These are phyloP conservation scores for Odontarrhena argentea DNA, from an alignment of 345 rosid species.

Conservation along the genomic window DNA sequence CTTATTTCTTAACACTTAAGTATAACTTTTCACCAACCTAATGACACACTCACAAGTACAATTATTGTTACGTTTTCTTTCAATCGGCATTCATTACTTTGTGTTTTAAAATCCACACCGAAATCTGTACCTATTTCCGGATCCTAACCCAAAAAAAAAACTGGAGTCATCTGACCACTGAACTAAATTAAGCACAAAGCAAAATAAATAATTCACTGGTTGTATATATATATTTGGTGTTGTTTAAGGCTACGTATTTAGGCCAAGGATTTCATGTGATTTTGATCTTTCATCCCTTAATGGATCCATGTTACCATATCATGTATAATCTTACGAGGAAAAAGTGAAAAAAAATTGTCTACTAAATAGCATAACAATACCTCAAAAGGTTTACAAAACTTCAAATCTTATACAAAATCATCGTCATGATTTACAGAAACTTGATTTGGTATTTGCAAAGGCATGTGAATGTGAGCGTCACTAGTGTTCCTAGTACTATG, in stretches of 20 bases:
- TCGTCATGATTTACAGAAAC: constrained; percentile 46
- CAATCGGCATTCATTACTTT: constrained; percentile 6
- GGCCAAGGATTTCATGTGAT: too few relatives aligned
- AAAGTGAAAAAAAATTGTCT: background rate
- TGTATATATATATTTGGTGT: background rate
- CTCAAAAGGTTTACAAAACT: constrained; percentile 1
- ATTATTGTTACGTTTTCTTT: constrained; percentile 2
- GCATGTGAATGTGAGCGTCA: constrained; percentile 31
- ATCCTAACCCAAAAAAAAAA: background rate
- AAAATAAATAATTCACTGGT: background rate
- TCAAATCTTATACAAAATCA: constrained; percentile 48
- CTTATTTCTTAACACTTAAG: constrained; percentile 19
- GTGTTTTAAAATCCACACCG: background rate
- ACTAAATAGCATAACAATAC: background rate
- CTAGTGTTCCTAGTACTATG: constrained; percentile 33
- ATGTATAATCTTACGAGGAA: background rate
- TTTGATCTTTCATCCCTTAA: background rate
- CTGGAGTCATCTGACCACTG: constrained; percentile 1
- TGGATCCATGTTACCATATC: background rate
- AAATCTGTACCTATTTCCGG: background rate
- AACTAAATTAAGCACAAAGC: background rate
- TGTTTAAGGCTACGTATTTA: too few relatives aligned
- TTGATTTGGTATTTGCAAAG: constrained; percentile 48
- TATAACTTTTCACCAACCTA: constrained; percentile 23
- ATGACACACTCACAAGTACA: constrained; percentile 34